These are phyloP conservation scores for Paramecium sonneborni DNA, from an alignment of 73 alveolate genomes.

Conservation along the genomic window DNA sequence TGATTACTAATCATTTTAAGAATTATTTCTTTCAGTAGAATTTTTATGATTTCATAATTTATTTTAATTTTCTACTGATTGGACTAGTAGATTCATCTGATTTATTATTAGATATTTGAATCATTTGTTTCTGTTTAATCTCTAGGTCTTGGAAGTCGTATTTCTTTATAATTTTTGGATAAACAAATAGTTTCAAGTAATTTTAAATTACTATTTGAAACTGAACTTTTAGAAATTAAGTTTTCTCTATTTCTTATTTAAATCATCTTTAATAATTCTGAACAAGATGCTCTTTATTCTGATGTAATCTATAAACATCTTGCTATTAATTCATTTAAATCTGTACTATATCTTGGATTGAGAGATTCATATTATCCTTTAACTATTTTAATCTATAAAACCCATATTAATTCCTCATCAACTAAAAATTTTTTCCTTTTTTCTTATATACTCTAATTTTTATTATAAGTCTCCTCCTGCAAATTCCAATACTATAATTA, in stretches of 20 bases:
- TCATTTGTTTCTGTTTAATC: constrained; percentile 44
- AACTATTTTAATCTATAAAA: constrained; percentile 82
- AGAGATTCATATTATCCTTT: constrained; percentile 88
- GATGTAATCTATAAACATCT: constrained; percentile 80
- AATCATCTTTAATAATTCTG: constrained; percentile 66
- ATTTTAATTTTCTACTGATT: not conserved
- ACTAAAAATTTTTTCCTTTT: constrained; percentile 56
- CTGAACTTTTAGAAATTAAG: not conserved
- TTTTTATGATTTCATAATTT: not conserved
- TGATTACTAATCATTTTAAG: not conserved
- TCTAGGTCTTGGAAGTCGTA: constrained; percentile 49
- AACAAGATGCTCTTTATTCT: constrained; percentile 80
- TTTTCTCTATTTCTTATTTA: not conserved
- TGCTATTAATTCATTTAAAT: constrained; percentile 77
- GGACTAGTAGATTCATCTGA: constrained; percentile 32
- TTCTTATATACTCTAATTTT: constrained; percentile 72
- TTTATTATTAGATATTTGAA: not conserved
- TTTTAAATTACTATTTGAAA: not conserved
- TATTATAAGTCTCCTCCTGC: constrained; percentile 83
- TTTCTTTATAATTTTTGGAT: constrained; percentile 9
- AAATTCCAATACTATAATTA: constrained; percentile 76
- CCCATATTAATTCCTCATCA: constrained; percentile 77
- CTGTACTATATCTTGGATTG: constrained; percentile 80
- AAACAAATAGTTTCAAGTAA: not conserved
- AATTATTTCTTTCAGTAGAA: not conserved